Evolutionary conservation across 805 yeast genomes (phyloP).

Genomic region (Candida pseudoglaebosa): DNA sequence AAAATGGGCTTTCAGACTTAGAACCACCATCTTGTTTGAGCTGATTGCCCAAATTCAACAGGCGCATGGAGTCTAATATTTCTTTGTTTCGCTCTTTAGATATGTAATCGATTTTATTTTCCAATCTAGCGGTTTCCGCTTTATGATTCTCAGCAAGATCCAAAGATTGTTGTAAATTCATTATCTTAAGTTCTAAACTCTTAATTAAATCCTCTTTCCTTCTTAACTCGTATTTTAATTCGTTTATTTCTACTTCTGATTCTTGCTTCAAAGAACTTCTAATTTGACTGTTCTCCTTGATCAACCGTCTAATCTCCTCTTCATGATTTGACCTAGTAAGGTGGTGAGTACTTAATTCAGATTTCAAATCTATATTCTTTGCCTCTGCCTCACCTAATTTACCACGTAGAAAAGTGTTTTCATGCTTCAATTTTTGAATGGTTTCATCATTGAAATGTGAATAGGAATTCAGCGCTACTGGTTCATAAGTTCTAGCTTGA

Average conservation of each 20-base stretch:
- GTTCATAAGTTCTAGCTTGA: neutral
- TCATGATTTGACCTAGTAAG: neutral
- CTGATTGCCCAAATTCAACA: neutral
- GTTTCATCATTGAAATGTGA: neutral
- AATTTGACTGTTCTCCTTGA: neutral
- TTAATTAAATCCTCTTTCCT: conserved; percentile 8
- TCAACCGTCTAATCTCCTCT: conserved; percentile 1
- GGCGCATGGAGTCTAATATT: conserved; percentile 2
- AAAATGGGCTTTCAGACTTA: neutral
- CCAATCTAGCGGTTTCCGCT: neutral
- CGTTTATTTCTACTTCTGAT: neutral
- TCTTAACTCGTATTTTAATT: conserved; percentile 5
- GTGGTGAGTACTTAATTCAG: neutral
- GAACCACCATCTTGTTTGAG: neutral
- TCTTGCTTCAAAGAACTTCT: neutral
- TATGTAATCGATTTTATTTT: neutral
- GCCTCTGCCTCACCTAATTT: neutral
- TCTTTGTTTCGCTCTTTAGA: neutral
- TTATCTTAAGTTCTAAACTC: conserved; percentile 6
- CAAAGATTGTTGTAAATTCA: neutral
- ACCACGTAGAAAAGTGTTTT: neutral
- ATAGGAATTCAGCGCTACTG: neutral
- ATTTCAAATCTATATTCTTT: neutral
- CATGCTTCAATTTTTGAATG: neutral
- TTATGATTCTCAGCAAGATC: neutral